These are phyloP conservation scores for Populus davidiana DNA, from an alignment of 345 rosid species.

Conservation along the genomic window DNA sequence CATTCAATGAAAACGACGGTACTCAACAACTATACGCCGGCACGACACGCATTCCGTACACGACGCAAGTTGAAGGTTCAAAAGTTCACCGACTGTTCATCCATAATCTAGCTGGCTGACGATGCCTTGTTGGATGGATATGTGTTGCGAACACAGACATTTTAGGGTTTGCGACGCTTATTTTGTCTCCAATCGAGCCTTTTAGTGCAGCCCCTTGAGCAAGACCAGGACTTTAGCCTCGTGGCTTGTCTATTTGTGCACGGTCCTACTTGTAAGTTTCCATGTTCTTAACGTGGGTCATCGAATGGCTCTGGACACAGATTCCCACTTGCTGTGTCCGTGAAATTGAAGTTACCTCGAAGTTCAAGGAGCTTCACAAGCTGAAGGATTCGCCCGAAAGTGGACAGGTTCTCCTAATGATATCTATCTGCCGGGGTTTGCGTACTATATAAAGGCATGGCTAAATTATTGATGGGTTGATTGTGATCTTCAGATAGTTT, in stretches of 20 bases:
- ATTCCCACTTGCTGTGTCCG: not conserved
- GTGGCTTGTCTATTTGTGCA: conserved; percentile 15
- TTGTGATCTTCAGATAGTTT: not conserved
- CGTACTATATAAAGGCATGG: not conserved
- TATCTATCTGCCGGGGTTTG: not conserved
- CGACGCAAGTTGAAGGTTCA: not conserved
- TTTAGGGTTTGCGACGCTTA: conserved; percentile 21
- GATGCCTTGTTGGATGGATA: conserved; percentile 36
- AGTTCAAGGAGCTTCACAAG: no score
- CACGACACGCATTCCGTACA: not conserved
- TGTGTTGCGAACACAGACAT: conserved; percentile 16
- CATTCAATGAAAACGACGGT: not conserved
- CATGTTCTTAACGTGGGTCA: conserved; percentile 17
- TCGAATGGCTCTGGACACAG: not conserved
- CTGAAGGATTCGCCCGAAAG: no score
- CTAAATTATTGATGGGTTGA: conserved; percentile 2
- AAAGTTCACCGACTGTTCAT: not conserved
- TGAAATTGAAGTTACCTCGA: not conserved
- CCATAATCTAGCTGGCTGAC: not conserved
- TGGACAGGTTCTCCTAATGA: no score
- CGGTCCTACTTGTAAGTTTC: conserved; percentile 2
- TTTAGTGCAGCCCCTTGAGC: not conserved
- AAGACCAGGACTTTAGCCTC: not conserved
- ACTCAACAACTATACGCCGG: not conserved
- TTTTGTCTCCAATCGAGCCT: conserved; percentile 21